Base-by-base conservation (phyloP, 805 yeast genomes). In the Candida yuanshanica region DNA sequence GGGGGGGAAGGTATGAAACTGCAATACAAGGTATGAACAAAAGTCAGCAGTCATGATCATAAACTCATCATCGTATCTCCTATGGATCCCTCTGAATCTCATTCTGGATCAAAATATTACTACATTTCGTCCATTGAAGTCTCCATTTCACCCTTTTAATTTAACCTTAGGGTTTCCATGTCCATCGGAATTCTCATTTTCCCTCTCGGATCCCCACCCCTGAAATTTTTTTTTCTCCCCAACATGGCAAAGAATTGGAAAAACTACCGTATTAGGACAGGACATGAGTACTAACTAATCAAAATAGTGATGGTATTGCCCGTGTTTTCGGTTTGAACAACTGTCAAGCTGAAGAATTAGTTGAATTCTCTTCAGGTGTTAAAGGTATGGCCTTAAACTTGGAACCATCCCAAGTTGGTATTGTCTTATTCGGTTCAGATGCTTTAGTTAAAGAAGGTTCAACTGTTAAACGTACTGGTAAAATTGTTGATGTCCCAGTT, bases 321-420 rank as follows among this genome's bases (percentile, higher is more conserved):
- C 95, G 98, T 82, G 96, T 93, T 66, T 93, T 86, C 77, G 99
- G 99, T 77, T 79, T 93, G 64, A 93, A 90, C 93, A 93, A 93
- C 81, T 83, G 89, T 74, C 98, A 91, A 81, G 99, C 99, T 68
- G 99, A 93, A 79, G 99, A 93, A 78, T 81, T 93, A 71, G 97
- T 93, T 64, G 99, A 93, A 77, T 95, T 93, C 78, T 78, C 96
- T 49, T 88, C 99, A 48, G 99, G 99, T 79, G 98, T 91, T 63
- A 88, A 90, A 75, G 99, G 99, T 84, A 93, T 93, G 99, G 98
- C 99, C 66, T 81, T 93, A 69, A 93, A 93, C 83, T 86, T 93
- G 82, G 99, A 93, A 77, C 95, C 98, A 63, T 97, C 95, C 73
- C 98, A 93, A 76, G 99, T 93, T 69, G 99, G 99, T 88, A 83